These are phyloP conservation scores for Chaetomiaceae sp. DNA, from an alignment of 2,329 filamentous ascomycete genomes.

Conservation along the genomic window DNA sequence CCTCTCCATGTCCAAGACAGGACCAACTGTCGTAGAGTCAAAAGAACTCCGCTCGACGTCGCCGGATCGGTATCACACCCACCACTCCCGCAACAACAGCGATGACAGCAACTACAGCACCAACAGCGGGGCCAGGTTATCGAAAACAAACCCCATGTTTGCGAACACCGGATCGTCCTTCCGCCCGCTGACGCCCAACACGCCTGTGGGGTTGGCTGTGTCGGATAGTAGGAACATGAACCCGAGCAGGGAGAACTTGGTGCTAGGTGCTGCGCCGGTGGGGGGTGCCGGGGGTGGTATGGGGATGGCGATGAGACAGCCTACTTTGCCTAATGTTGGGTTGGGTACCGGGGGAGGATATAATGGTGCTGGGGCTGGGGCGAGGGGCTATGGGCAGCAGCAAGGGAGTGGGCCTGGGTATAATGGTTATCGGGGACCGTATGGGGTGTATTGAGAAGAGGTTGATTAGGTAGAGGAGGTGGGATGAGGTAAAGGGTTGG, in stretches of 20 bases:
- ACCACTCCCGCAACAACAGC: no score
- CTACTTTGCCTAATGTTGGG: constrained; percentile 32
- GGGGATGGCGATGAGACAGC: constrained; percentile 32
- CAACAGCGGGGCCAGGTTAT: background rate
- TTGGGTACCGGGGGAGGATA: constrained; percentile 14
- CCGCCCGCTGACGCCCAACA: constrained; percentile 37
- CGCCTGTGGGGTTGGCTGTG: constrained; percentile 12
- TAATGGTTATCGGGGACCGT: constrained; percentile 3
- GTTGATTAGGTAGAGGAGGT: background rate
- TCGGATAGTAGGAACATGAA: constrained; percentile 19
- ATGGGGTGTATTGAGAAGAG: constrained; percentile 3
- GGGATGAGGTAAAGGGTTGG: no score
- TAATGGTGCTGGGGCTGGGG: background rate
- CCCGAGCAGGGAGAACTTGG: constrained; percentile 37
- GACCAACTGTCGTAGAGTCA: constrained; percentile 27
- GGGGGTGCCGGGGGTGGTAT: constrained; percentile 24
- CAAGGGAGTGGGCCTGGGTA: background rate
- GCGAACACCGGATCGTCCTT: constrained; percentile 28
- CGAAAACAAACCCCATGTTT: constrained; percentile 15
- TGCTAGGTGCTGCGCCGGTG: constrained; percentile 40
- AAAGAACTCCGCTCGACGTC: constrained; percentile 6
- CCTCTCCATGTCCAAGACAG: constrained; percentile 41
- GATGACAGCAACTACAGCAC: background rate
- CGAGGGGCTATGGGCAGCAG: constrained; percentile 1
- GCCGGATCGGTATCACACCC: constrained; percentile 13